phyloP scores from a whole-genome alignment of 1,284 basidiomycete genomes.

The Apiotrichum siamense region DNA sequence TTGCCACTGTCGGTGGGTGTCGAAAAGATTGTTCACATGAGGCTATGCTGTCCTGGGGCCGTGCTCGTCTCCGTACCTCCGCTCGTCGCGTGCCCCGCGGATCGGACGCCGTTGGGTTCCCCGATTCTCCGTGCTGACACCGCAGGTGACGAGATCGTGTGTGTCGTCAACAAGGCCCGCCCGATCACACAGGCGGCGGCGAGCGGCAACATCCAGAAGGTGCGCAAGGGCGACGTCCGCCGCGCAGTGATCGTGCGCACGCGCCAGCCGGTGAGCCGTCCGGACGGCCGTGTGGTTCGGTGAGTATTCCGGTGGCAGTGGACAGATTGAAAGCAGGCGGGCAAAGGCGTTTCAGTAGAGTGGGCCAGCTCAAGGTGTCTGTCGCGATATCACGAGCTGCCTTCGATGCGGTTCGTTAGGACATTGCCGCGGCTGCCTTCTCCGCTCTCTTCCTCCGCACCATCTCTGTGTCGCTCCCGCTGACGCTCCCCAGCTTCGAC shows the following conservation, averaged over 20 bases:
- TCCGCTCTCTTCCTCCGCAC: background rate
- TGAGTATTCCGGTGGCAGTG: too few relatives aligned
- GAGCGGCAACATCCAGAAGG: slow-evolving; percentile 56
- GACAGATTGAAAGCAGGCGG: too few relatives aligned
- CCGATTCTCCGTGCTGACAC: background rate
- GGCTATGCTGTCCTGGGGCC: background rate
- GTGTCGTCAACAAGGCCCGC: slow-evolving; percentile 87
- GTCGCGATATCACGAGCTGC: too few relatives aligned
- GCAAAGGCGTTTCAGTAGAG: background rate
- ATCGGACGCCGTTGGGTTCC: too few relatives aligned
- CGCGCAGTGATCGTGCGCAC: slow-evolving; percentile 93
- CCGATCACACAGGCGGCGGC: slow-evolving; percentile 54
- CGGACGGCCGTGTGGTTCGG: slow-evolving; percentile 43
- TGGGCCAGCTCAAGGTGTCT: too few relatives aligned
- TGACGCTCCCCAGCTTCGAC: slow-evolving; percentile 63
- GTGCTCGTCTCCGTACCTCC: too few relatives aligned
- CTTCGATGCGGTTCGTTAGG: too few relatives aligned
- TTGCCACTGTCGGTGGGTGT: slow-evolving; percentile 56
- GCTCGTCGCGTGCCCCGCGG: too few relatives aligned
- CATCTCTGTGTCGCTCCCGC: background rate
- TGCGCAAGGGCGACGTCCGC: slow-evolving; percentile 86
- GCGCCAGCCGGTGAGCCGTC: slow-evolving; percentile 41
- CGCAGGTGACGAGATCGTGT: slow-evolving; percentile 95
- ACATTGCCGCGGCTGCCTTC: background rate
- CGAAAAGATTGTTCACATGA: background rate